Percentiles rank a stretch among this genome's conserved stretches.
phyloP scores from a whole-genome alignment of 2,329 filamentous ascomycete genomes.

The Aspergillus fischeri region DNA sequence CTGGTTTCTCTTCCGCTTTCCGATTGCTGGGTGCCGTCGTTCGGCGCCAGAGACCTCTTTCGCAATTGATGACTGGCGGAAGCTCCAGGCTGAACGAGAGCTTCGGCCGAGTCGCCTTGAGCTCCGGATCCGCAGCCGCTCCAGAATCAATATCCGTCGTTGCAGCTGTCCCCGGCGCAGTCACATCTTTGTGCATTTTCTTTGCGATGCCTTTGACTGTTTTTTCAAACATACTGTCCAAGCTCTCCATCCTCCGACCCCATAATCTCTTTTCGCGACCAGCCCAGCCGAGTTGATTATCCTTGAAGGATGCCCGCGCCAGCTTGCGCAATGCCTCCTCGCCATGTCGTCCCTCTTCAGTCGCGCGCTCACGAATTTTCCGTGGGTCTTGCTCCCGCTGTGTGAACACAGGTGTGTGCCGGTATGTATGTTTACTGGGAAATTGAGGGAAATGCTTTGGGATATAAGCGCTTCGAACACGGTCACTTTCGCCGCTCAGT shows the following conservation, averaged over 20 bases:
- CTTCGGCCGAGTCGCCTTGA: conserved; percentile 21
- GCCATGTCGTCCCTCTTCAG: conserved; percentile 61
- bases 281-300: conserved; percentile 38
- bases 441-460: conserved; percentile 59
- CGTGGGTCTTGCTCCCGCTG: conserved; percentile 57
- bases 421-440: conserved; percentile 62
- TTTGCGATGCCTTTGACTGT: conserved; percentile 50
- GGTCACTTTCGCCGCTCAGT: conserved; percentile 46
- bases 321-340: conserved; percentile 63
- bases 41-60: conserved; percentile 55
- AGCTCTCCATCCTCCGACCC: conserved; percentile 36
- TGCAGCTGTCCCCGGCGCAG: conserved; percentile 20
- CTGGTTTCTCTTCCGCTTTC: conserved; percentile 31
- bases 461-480: conserved; percentile 50
- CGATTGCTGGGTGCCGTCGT: conserved; percentile 36
- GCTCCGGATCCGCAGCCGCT: conserved; percentile 20
- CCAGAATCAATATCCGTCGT: conserved; percentile 30
- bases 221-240: conserved; percentile 53
- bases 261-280: conserved; percentile 39
- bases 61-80: conserved; percentile 56
- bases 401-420: conserved; percentile 55
- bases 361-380: conserved; percentile 58
- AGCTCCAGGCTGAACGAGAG: conserved; percentile 36
- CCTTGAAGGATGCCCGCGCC: conserved; percentile 46
- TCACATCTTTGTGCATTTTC: conserved; percentile 31